Percentiles rank a stretch among this genome's conserved stretches.
Conservation (phyloP, 2,329 filamentous ascomycete species). For the Blastomyces percursus region DNA sequence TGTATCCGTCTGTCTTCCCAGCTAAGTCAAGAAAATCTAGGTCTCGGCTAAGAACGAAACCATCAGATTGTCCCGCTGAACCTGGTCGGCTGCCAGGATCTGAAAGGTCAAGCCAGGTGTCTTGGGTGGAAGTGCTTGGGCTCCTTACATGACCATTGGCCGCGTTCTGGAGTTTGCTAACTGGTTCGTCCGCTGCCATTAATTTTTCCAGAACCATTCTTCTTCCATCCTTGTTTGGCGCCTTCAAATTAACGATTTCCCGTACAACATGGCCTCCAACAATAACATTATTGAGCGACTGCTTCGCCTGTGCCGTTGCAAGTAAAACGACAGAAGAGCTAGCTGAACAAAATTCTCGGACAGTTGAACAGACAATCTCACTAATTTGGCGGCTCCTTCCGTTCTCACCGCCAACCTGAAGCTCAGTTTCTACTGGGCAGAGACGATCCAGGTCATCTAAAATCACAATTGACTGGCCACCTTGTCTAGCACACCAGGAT, state of each 20-base stretch:
- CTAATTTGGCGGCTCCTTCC: conserved; percentile 84
- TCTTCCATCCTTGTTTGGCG: conserved; percentile 83
- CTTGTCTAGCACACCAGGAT: conserved; percentile 79
- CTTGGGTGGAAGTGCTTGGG: conserved; percentile 33
- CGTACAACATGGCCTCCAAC: conserved; percentile 85
- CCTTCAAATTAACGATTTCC: conserved; percentile 80
- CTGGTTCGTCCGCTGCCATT: conserved; percentile 39
- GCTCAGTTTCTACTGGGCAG: conserved; percentile 85
- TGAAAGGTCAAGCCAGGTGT: conserved; percentile 67
- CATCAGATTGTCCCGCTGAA: conserved; percentile 39
- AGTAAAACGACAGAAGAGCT: conserved; percentile 75
- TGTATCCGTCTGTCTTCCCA: conserved; percentile 91
- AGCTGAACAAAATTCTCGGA: conserved; percentile 69
- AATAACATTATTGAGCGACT: conserved; percentile 79
- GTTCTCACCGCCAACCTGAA: conserved; percentile 89
- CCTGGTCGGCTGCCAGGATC: conserved; percentile 44
- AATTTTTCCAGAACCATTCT: conserved; percentile 74
- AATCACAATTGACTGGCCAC: conserved; percentile 72
- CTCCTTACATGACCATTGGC: conserved; percentile 24
- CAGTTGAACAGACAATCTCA: conserved; percentile 72
- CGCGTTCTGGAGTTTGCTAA: conserved; percentile 24
- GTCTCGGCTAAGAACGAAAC: conserved; percentile 61
- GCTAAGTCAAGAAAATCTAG: conserved; percentile 89
- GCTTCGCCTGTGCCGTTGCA: conserved; percentile 85
- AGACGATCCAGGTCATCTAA: conserved; percentile 89